Percentiles rank a stretch among this genome's conserved stretches.
phyloP scores from a whole-genome alignment of 2,329 filamentous ascomycete species.

The Colletotrichum sp. region DNA sequence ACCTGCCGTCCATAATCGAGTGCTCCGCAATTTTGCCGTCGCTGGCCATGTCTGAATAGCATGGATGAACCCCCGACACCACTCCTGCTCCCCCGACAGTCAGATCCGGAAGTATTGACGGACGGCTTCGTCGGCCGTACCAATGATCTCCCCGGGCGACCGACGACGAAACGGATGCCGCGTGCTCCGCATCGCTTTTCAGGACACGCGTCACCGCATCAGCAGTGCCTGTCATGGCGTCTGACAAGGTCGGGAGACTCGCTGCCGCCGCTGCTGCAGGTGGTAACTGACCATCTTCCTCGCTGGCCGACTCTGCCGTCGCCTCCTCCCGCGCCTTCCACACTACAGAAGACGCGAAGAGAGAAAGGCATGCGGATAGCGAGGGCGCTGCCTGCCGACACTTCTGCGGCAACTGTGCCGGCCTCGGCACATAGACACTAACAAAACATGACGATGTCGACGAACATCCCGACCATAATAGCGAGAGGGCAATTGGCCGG shows the following conservation, averaged over 20 bases:
- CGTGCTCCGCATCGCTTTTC: not conserved
- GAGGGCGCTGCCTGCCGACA: not conserved
- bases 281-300: not conserved
- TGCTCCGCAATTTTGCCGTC: not conserved
- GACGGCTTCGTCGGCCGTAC: not conserved
- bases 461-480: not conserved
- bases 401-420: not conserved
- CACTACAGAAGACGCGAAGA: not conserved
- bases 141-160: not conserved
- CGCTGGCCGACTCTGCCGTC: not conserved
- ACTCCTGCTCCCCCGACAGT: not conserved
- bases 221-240: not conserved
- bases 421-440: not conserved
- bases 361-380: not conserved
- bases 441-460: not conserved
- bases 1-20: not conserved
- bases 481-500: not conserved
- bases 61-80: not conserved
- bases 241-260: not conserved
- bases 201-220: not conserved
- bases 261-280: not conserved
- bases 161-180: not conserved
- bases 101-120: not conserved
- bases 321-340: not conserved
- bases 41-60: not conserved